Evolutionary conservation across 306 rosid genomes (phyloP), one percentile per base, ranked within the genome.

Genomic region (Herpetospermum pedunculosum): DNA sequence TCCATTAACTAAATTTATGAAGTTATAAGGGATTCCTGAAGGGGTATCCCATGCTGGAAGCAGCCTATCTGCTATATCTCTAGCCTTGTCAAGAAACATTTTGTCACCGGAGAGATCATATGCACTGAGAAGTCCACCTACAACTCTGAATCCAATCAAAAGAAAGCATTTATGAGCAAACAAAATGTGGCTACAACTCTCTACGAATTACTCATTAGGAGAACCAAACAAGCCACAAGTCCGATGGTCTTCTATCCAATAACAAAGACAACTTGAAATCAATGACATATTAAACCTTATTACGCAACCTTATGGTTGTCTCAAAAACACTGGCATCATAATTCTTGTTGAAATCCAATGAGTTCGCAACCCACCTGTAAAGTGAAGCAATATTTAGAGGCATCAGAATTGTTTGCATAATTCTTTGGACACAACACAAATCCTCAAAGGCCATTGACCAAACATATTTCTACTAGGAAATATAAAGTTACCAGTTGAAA

Each of bases 221-320:
- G 52, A 40, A n/a, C 54, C 46, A 19, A 63, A 57, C 57, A 81
- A 70, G 67, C 83, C 72, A 48, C 14, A 48, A 21, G 46, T 70
- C 28, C 37, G 52, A 62, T 34, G 47, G 44, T 48, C 75, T 79
- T 80, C 75, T 72, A 13, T 32, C 78, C 75, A 75, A 35, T 60
- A 44, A 77, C 72, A 37, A 58, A 32, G 73, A 76, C 32, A 74
- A 84, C 67, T 59, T 72, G 40, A 83, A 84, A 48, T 82, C 80
- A 79, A 91, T 89, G 77, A 77, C 82, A 78, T 82, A 85, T 83
- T 90, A 94, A 94, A 94, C 95, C 97, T 88, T 85, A 88, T 84
- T 84, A 82, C 74, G 89, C 89, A 88, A 89, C 97, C 97, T 95
- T 92, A 95, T 95, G 84, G 97, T 95, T 87, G 99, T 95, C 96